Percentiles rank a stretch among this genome's conserved stretches.
phyloP scores from a whole-genome alignment of 2,329 filamentous ascomycete species.

The Exophiala aquamarina region DNA sequence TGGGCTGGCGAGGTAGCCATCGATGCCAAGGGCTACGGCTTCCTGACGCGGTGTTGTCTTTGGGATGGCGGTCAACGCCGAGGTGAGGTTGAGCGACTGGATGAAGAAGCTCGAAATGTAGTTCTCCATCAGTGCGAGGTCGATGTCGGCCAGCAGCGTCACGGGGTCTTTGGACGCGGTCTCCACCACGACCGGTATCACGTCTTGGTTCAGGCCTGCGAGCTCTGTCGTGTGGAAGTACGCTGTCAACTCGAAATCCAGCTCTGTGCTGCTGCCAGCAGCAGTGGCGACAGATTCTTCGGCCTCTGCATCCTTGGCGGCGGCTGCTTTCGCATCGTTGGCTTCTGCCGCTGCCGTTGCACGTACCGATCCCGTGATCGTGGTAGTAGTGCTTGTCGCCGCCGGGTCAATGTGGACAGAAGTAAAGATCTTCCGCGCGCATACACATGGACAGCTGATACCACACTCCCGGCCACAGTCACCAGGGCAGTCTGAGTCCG shows the following conservation, averaged over 20 bases:
- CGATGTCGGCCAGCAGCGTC: slow-evolving; percentile 12
- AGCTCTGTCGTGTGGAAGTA: slow-evolving; percentile 7
- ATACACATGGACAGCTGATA: too few species aligned
- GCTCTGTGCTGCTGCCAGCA: too few species aligned
- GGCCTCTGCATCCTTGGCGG: background rate
- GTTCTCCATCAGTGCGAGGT: slow-evolving; percentile 11
- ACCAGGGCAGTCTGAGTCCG: too few species aligned
- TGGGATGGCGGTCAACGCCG: background rate
- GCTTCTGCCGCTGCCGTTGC: too few species aligned
- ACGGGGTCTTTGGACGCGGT: slow-evolving; percentile 2
- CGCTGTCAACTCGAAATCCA: background rate
- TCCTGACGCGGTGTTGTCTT: background rate
- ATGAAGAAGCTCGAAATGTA: slow-evolving; percentile 11
- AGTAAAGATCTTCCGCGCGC: too few species aligned
- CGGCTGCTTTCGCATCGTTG: too few species aligned
- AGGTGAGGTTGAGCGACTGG: slow-evolving; percentile 1
- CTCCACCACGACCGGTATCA: slow-evolving; percentile 5
- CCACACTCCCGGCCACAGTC: too few species aligned
- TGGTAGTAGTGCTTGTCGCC: too few species aligned
- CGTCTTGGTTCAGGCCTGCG: slow-evolving; percentile 10
- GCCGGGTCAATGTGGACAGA: too few species aligned
- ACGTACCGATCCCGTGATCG: too few species aligned
- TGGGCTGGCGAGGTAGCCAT: slow-evolving; percentile 1
- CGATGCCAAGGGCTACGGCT: slow-evolving; percentile 3
- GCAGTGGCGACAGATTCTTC: background rate